Percentiles rank a stretch among this genome's conserved stretches.
These are phyloP conservation scores for Prunus fruticosa DNA, from an alignment of 306 rosid species.

Conservation along the genomic window DNA sequence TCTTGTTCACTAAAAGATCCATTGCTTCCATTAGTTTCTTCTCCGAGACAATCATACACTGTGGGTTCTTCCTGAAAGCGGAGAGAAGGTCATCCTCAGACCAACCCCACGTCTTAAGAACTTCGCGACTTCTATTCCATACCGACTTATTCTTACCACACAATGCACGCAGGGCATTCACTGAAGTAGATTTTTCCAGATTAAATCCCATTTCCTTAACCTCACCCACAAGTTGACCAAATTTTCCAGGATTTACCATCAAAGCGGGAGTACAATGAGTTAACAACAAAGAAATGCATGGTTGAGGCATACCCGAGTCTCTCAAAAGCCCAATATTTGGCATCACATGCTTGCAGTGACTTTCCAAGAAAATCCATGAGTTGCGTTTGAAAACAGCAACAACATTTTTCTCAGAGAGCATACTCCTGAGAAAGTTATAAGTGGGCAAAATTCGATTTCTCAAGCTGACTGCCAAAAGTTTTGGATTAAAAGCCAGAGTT, in stretches of 20 bases:
- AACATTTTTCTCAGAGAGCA: slow-evolving; percentile 16
- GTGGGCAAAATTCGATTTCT: too few species aligned
- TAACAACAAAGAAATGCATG: slow-evolving; percentile 10
- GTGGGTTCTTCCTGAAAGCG: slow-evolving; percentile 39
- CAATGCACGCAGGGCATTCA: slow-evolving; percentile 26
- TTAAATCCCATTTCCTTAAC: slow-evolving; percentile 42
- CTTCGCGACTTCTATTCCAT: slow-evolving; percentile 32
- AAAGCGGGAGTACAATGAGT: neutral
- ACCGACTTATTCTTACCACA: slow-evolving; percentile 4
- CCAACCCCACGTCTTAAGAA: slow-evolving; percentile 56
- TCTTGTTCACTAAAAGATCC: slow-evolving; percentile 32
- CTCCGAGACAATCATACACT: slow-evolving; percentile 24
- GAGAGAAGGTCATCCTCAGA: slow-evolving; percentile 25
- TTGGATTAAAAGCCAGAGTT: neutral
- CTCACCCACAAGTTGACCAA: slow-evolving; percentile 9
- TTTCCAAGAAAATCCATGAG: neutral
- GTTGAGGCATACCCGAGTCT: slow-evolving; percentile 29
- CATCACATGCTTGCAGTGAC: neutral
- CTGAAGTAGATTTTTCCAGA: slow-evolving; percentile 7
- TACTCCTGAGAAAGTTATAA: slow-evolving; percentile 2
- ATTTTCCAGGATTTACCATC: neutral
- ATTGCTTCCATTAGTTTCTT: slow-evolving; percentile 32
- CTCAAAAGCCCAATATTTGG: slow-evolving; percentile 27
- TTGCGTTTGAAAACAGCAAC: neutral
- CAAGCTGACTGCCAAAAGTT: neutral